phyloP scores from a whole-genome alignment of 2,329 filamentous ascomycete species.

The Chalaropsis thielavioides region DNA sequence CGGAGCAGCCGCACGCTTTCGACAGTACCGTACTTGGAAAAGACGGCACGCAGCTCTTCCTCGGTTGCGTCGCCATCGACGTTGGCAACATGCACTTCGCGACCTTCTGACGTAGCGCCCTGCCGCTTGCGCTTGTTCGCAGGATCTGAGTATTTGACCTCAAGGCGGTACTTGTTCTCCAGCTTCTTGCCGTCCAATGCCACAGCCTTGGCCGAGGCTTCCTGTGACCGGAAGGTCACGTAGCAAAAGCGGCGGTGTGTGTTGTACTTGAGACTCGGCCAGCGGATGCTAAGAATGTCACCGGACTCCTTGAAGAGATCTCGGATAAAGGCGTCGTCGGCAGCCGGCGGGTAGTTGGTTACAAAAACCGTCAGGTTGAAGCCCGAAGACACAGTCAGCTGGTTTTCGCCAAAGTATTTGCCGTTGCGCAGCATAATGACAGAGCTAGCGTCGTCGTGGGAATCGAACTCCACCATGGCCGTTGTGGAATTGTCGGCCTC shows the following conservation, averaged over 20 bases:
- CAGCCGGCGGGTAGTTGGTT: slow-evolving; percentile 71
- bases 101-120: slow-evolving; percentile 70
- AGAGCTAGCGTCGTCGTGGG: slow-evolving; percentile 63
- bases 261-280: slow-evolving; percentile 83
- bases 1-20: slow-evolving; percentile 57
- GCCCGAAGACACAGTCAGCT: slow-evolving; percentile 60
- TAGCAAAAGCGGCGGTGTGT: slow-evolving; percentile 89
- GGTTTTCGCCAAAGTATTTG: slow-evolving; percentile 60
- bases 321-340: slow-evolving; percentile 56
- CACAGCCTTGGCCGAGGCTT: slow-evolving; percentile 56
- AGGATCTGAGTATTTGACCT: slow-evolving; percentile 76
- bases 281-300: slow-evolving; percentile 70
- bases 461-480: slow-evolving; percentile 74
- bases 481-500: slow-evolving; percentile 49
- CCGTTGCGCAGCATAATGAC: slow-evolving; percentile 72
- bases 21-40: slow-evolving; percentile 62
- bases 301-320: slow-evolving; percentile 60
- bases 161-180: slow-evolving; percentile 52
- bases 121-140: slow-evolving; percentile 60
- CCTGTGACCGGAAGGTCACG: slow-evolving; percentile 62
- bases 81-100: slow-evolving; percentile 68
- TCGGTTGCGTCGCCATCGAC: slow-evolving; percentile 49
- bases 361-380: slow-evolving; percentile 73
- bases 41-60: slow-evolving; percentile 53
- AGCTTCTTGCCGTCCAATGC: slow-evolving; percentile 54